Evolutionary conservation across 2,329 filamentous ascomycete genomes (phyloP).

Genomic region (Dothistroma septosporum): DNA sequence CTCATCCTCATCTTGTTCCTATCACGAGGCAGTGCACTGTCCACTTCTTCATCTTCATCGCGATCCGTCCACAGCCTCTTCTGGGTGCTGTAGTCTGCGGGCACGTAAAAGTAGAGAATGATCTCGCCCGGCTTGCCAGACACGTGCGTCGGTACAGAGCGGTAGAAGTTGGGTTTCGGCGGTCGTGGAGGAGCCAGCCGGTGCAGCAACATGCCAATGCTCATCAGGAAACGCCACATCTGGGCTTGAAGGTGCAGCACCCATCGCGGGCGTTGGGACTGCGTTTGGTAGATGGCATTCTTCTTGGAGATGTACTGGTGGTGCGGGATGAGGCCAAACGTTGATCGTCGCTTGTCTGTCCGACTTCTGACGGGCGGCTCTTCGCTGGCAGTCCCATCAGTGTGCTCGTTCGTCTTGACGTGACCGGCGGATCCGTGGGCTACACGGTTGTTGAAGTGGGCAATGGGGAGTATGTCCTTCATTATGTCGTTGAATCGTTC

Average conservation of each 20-base stretch:
- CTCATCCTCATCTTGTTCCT: constrained; percentile 24
- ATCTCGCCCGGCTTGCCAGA: constrained; percentile 47
- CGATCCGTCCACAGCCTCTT: constrained; percentile 34
- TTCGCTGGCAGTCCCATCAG: not conserved
- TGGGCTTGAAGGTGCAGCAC: constrained; percentile 60
- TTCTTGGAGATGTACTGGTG: constrained; percentile 13
- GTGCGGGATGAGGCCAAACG: constrained; percentile 11
- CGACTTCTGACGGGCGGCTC: not conserved
- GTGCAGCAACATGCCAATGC: constrained; percentile 65
- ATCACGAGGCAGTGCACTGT: constrained; percentile 17
- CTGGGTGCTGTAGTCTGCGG: constrained; percentile 46
- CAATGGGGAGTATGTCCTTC: constrained; percentile 2
- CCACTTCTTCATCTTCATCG: constrained; percentile 14
- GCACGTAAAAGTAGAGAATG: constrained; percentile 59
- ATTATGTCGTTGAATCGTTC: not conserved
- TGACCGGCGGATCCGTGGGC: not conserved
- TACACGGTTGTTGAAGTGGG: constrained; percentile 1
- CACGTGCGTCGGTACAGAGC: constrained; percentile 50
- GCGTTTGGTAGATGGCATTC: constrained; percentile 16
- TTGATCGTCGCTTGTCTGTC: not conserved
- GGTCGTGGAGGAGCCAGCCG: constrained; percentile 58
- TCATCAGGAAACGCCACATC: constrained; percentile 65
- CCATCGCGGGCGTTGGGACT: constrained; percentile 47
- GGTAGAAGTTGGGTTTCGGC: constrained; percentile 57
- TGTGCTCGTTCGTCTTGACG: not conserved